These are phyloP conservation scores for Pholiota adiposa DNA, from an alignment of 1,284 basidiomycete species.

Conservation along the genomic window DNA sequence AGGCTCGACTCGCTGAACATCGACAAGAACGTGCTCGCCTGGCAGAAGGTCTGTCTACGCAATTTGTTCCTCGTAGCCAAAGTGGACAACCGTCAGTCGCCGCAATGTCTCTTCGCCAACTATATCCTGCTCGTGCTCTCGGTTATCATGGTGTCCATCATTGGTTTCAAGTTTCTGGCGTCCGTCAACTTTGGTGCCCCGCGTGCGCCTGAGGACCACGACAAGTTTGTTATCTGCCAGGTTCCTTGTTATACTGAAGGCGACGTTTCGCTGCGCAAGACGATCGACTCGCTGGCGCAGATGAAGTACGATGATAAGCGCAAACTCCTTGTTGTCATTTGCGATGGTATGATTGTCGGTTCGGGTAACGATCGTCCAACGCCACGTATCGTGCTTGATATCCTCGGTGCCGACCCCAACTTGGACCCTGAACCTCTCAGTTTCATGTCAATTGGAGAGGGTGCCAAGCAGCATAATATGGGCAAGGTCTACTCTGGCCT, in stretches of 20 bases:
- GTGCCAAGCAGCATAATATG: slow-evolving; percentile 97
- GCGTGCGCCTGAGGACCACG: slow-evolving; percentile 92
- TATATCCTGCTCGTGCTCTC: slow-evolving; percentile 93
- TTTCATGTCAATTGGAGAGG: slow-evolving; percentile 94
- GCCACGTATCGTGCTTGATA: slow-evolving; percentile 93
- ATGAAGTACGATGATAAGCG: slow-evolving; percentile 99
- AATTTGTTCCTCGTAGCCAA: slow-evolving; percentile 94
- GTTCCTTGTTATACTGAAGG: slow-evolving; percentile 99
- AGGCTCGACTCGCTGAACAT: slow-evolving; percentile 72
- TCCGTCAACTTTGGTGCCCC: slow-evolving; percentile 87
- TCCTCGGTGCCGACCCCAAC: slow-evolving; percentile 93
- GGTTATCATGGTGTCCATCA: slow-evolving; percentile 92
- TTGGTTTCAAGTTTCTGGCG: slow-evolving; percentile 98
- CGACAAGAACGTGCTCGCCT: slow-evolving; percentile 65
- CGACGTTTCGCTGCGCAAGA: slow-evolving; percentile 83
- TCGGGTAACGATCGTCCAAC: slow-evolving; percentile 93
- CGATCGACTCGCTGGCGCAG: slow-evolving; percentile 93
- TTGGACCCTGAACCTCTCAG: slow-evolving; percentile 94
- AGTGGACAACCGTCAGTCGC: slow-evolving; percentile 90
- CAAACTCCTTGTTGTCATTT: slow-evolving; percentile 93
- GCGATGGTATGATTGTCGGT: slow-evolving; percentile 99
- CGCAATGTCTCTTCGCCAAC: slow-evolving; percentile 90
- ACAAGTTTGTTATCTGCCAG: slow-evolving; percentile 99
- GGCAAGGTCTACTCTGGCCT: slow-evolving; percentile 97
- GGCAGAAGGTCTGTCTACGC: slow-evolving; percentile 88